Percentiles rank a stretch among this genome's conserved stretches.
Conservation (phyloP, 331 rosid species). For the Saraca asoca region DNA sequence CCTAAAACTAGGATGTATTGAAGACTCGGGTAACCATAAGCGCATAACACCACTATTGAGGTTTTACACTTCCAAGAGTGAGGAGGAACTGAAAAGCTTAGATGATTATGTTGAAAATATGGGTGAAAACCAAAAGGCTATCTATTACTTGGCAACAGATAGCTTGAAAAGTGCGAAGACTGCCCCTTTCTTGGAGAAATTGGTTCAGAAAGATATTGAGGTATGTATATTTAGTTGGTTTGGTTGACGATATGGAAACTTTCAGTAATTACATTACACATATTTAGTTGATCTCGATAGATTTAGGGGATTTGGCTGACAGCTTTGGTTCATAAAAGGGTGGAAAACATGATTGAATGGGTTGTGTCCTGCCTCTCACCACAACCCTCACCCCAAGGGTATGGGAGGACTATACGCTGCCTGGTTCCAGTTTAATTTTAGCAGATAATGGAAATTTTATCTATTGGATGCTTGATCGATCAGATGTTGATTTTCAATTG, state of each 20-base stretch:
- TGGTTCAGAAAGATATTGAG: constrained; percentile 92
- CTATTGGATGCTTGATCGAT: not conserved
- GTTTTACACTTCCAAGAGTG: constrained; percentile 89
- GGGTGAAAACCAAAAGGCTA: constrained; percentile 96
- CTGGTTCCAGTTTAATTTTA: not conserved
- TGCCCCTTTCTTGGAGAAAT: constrained; percentile 94
- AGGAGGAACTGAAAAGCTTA: constrained; percentile 81
- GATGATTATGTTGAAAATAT: constrained; percentile 93
- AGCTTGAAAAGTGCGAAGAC: constrained; percentile 94
- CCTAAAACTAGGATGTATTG: constrained; percentile 82
- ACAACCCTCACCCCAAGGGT: not conserved
- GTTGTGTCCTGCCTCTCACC: not conserved
- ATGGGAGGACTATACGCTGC: not conserved
- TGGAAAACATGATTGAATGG: not conserved
- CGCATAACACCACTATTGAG: constrained; percentile 90
- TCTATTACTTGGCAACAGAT: constrained; percentile 93
- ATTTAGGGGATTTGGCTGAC: not conserved
- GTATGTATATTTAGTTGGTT: constrained; percentile 41
- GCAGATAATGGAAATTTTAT: too few relatives aligned
- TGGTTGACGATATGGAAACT: not conserved
- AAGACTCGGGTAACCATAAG: constrained; percentile 94
- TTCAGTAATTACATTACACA: not conserved
- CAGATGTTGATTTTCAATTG: constrained; percentile 9
- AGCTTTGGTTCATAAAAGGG: constrained; percentile 4
- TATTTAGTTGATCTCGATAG: too few relatives aligned